Conservation (phyloP, 2,329 filamentous ascomycete species). For the Falciphora oryzae region DNA sequence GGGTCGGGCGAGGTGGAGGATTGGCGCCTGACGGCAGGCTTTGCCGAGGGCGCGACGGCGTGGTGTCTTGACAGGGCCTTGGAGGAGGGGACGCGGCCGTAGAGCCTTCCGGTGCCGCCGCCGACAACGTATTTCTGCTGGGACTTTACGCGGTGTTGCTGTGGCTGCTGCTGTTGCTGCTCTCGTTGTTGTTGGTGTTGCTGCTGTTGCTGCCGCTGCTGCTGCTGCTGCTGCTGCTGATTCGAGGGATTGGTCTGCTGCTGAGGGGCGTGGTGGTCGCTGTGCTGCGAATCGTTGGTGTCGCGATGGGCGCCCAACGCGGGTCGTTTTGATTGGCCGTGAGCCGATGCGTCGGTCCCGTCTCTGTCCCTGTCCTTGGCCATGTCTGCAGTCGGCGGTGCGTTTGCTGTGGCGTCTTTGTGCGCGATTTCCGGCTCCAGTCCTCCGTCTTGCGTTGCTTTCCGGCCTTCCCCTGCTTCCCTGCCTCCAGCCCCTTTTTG, state of each 20-base stretch:
- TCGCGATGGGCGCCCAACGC: conserved; percentile 27
- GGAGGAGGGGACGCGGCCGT: conserved; percentile 46
- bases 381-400: conserved; percentile 2
- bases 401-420: background rate
- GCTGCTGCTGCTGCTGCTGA: conserved; percentile 24
- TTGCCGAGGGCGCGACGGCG: conserved; percentile 23
- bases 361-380: conserved; percentile 33
- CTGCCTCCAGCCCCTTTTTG: background rate
- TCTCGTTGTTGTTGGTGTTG: conserved; percentile 23
- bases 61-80: conserved; percentile 45
- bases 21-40: conserved; percentile 32
- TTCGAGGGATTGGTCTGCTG: conserved; percentile 10
- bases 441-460: no score
- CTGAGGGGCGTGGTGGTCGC: conserved; percentile 20
- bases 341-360: conserved; percentile 38
- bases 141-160: conserved; percentile 26
- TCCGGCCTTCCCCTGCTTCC: background rate
- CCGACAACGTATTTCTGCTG: conserved; percentile 39
- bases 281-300: conserved; percentile 29
- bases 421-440: background rate
- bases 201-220: conserved; percentile 26
- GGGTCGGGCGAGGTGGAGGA: conserved; percentile 37
- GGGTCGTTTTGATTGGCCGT: conserved; percentile 51
- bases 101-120: conserved; percentile 35
- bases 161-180: conserved; percentile 22